Conservation (phyloP, 164 flowering plant genomes). For the Brasenia schreberi region DNA sequence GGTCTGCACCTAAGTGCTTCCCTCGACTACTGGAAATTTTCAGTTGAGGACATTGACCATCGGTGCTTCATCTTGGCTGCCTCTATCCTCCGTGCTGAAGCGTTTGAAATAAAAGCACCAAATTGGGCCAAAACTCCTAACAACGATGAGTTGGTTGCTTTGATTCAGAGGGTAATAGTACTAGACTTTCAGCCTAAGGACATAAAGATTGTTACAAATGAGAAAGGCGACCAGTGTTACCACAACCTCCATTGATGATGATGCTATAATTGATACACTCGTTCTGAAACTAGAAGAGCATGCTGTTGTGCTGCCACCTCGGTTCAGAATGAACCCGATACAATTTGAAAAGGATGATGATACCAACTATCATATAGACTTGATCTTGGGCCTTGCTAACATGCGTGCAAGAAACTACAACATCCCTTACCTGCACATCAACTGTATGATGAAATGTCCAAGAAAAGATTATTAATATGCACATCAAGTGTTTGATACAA, state of each 20-base stretch:
- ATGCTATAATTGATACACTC: slow-evolving; percentile 45
- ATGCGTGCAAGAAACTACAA: slow-evolving; percentile 89
- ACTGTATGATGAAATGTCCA: too few species aligned
- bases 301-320: too few species aligned
- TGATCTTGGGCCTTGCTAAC: slow-evolving; percentile 79
- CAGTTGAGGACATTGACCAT: slow-evolving; percentile 37
- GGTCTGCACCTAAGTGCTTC: too few species aligned
- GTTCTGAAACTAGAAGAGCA: too few species aligned
- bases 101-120: slow-evolving; percentile 63
- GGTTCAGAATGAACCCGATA: too few species aligned
- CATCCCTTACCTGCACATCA: too few species aligned
- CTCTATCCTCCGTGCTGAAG: slow-evolving; percentile 60
- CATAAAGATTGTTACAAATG: slow-evolving; percentile 65
- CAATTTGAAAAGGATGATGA: too few species aligned
- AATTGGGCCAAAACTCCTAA: slow-evolving; percentile 44
- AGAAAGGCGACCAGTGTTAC: slow-evolving; percentile 57
- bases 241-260: slow-evolving; percentile 60
- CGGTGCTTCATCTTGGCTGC: slow-evolving; percentile 59
- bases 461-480: too few species aligned
- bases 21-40: slow-evolving; percentile 62
- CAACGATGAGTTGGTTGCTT: slow-evolving; percentile 31
- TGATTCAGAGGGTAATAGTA: slow-evolving; percentile 45
- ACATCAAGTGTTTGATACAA: too few species aligned
- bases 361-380: too few species aligned
- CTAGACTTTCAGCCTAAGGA: slow-evolving; percentile 72